Evolutionary conservation across 352 stramenopile genomes (phyloP).

Genomic region (Phytophthora cryptogea): DNA sequence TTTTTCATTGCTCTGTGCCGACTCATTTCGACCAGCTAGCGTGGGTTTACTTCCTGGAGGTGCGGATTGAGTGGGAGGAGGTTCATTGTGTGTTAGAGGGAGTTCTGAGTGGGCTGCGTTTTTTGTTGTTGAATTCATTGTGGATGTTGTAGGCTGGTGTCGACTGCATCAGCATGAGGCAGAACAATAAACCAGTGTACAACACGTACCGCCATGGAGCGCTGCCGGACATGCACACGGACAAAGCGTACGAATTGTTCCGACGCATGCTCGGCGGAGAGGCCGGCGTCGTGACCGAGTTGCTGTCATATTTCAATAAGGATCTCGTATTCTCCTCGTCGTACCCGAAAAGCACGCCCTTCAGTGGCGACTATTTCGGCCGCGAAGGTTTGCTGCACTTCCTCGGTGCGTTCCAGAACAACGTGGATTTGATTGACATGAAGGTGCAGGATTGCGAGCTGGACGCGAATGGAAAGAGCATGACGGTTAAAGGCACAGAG

Average conservation of each 20-base stretch:
- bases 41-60: constrained; percentile 88
- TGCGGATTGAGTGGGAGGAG: constrained; percentile 12
- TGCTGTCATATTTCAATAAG: constrained; percentile 90
- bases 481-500: constrained; percentile 79
- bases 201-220: constrained; percentile 73
- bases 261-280: constrained; percentile 68
- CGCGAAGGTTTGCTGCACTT: constrained; percentile 85
- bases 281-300: constrained; percentile 51
- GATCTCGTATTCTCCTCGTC: constrained; percentile 86
- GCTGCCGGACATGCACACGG: constrained; percentile 76
- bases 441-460: constrained; percentile 67
- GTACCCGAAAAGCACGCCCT: constrained; percentile 79
- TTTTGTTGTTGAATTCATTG: constrained; percentile 1
- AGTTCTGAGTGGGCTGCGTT: background rate
- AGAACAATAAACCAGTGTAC: constrained; percentile 86
- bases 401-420: constrained; percentile 69
- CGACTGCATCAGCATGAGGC: constrained; percentile 80
- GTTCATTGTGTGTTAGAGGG: background rate
- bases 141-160: constrained; percentile 49
- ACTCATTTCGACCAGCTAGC: constrained; percentile 82
- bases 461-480: constrained; percentile 66
- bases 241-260: constrained; percentile 81
- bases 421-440: constrained; percentile 83
- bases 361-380: constrained; percentile 85
- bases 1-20: constrained; percentile 80